These are phyloP conservation scores for Camelina sativa DNA, from an alignment of 345 rosid genomes.

Conservation along the genomic window DNA sequence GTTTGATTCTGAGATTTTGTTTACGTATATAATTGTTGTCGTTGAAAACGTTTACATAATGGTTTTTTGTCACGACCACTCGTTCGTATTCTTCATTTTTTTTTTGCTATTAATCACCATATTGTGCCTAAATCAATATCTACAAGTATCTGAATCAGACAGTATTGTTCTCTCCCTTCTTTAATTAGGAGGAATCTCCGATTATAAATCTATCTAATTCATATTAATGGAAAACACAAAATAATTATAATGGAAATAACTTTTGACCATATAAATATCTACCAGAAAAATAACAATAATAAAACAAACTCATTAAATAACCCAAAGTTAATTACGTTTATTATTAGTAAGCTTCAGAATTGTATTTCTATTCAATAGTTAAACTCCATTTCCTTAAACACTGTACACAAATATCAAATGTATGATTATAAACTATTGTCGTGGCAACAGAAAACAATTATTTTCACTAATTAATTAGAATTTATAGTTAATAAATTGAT, in stretches of 20 bases:
- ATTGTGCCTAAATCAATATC: too few species aligned
- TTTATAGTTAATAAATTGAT: background rate
- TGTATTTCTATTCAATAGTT: background rate
- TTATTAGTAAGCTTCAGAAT: background rate
- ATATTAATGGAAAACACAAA: too few species aligned
- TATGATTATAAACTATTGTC: background rate
- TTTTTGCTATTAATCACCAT: too few species aligned
- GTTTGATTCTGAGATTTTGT: background rate
- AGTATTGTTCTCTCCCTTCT: background rate
- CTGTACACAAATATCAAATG: background rate
- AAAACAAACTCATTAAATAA: background rate
- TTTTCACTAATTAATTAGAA: background rate
- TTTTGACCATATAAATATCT: background rate
- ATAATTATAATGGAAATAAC: background rate
- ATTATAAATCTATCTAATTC: background rate
- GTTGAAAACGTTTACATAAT: background rate
- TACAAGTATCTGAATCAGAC: background rate
- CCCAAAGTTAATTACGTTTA: background rate
- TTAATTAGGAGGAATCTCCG: background rate
- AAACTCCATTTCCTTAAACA: background rate
- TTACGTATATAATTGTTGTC: background rate
- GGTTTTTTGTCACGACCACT: slow-evolving; percentile 3
- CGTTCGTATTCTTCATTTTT: background rate
- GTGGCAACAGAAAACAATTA: background rate
- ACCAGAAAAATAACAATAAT: background rate